Conservation (phyloP, 306 rosid species). For the Vicia sativa region DNA sequence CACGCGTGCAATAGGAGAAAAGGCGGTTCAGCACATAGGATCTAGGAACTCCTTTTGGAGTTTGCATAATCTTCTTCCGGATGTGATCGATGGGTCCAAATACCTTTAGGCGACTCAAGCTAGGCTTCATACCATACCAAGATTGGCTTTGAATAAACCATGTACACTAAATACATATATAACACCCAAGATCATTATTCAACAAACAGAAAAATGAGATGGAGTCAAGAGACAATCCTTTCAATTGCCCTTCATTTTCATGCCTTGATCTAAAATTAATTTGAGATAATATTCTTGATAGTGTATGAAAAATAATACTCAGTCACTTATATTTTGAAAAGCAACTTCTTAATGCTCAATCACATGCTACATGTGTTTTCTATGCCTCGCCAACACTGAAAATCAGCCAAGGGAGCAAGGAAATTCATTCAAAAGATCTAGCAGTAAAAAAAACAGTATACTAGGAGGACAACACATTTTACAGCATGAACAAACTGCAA, state of each 20-base stretch:
- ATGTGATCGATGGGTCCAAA: too few species aligned
- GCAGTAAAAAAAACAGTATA: background rate
- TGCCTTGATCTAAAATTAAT: background rate
- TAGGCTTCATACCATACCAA: too few species aligned
- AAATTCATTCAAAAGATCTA: background rate
- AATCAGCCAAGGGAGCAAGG: background rate
- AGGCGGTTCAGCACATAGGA: too few species aligned
- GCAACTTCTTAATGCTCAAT: background rate
- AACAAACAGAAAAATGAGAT: background rate
- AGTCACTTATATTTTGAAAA: background rate
- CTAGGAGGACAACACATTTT: background rate
- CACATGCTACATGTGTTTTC: background rate
- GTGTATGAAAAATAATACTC: background rate
- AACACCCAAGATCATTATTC: background rate
- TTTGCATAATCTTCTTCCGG: too few species aligned
- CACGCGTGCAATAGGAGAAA: too few species aligned
- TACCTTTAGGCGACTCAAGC: too few species aligned
- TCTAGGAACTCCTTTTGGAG: too few species aligned
- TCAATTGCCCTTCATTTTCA: background rate
- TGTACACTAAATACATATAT: background rate
- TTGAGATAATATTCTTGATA: background rate
- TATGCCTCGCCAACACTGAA: background rate
- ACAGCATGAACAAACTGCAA: background rate
- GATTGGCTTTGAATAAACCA: background rate
- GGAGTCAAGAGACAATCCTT: background rate